A percentile compares a stretch with the other conserved stretches of the same genome.
phyloP scores from a whole-genome alignment of 495 filamentous ascomycete genomes.

The Trichocladium antarcticum region DNA sequence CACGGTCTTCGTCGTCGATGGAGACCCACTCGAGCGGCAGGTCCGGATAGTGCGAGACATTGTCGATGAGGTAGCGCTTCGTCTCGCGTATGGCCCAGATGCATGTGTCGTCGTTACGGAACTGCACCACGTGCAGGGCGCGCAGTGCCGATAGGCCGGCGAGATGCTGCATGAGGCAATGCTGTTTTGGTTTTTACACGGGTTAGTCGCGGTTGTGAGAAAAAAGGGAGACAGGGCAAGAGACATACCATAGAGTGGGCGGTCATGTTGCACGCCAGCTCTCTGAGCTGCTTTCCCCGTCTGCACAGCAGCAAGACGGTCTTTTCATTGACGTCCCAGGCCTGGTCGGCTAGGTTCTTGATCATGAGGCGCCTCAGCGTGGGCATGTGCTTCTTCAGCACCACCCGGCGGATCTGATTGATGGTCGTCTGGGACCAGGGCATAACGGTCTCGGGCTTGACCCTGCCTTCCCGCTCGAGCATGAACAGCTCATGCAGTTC shows the following conservation, averaged over 20 bases:
- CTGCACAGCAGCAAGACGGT: conserved; percentile 38
- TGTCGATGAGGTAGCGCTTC: conserved; percentile 43
- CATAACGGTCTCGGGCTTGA: conserved; percentile 40
- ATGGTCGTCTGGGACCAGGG: conserved; percentile 37
- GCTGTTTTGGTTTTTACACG: conserved; percentile 24
- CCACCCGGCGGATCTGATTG: conserved; percentile 41
- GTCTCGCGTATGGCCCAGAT: conserved; percentile 39
- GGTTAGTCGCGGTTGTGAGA: background rate
- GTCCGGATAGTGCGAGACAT: conserved; percentile 38
- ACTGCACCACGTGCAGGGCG: conserved; percentile 42
- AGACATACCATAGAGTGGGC: conserved; percentile 40
- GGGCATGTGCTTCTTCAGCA: conserved; percentile 38
- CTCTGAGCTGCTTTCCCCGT: conserved; percentile 38
- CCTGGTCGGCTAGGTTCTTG: conserved; percentile 37
- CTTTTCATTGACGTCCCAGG: conserved; percentile 46
- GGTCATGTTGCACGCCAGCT: conserved; percentile 44
- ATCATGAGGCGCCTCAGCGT: conserved; percentile 38
- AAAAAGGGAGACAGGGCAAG: background rate
- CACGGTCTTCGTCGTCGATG: conserved; percentile 33
- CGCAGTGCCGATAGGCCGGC: conserved; percentile 32
- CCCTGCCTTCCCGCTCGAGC: conserved; percentile 41
- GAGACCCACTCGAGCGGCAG: conserved; percentile 45
- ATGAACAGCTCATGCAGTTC: conserved; percentile 46
- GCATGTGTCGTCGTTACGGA: conserved; percentile 42
- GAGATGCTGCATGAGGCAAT: conserved; percentile 43